A percentile compares a stretch with the other conserved stretches of the same genome.
Conservation (phyloP, 1,284 basidiomycete genomes). For the Termitomyces sp. region DNA sequence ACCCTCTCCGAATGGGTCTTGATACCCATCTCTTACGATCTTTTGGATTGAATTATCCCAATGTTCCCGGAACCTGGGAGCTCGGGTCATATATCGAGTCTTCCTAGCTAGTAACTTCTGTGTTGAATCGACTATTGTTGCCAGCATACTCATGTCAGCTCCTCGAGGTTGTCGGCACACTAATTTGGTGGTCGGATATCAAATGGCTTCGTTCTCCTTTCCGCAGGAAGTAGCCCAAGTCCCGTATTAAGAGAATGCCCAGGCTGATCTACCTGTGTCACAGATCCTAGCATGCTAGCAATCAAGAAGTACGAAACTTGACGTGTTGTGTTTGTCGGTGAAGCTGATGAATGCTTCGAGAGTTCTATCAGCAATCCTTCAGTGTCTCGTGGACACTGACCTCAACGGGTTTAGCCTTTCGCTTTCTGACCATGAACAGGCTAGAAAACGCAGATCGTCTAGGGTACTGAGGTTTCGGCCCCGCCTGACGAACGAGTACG, state of each 20-base stretch:
- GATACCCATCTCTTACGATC: background rate
- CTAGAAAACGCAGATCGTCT: background rate
- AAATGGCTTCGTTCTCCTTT: background rate
- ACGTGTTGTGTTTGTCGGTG: background rate
- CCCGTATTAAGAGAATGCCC: background rate
- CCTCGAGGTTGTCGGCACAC: background rate
- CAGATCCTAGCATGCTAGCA: background rate
- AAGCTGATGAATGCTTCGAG: background rate
- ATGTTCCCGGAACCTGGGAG: too few species aligned
- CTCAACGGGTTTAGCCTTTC: background rate
- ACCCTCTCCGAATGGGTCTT: background rate
- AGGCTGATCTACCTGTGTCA: background rate
- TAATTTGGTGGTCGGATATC: background rate
- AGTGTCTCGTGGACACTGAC: background rate
- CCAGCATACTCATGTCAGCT: background rate
- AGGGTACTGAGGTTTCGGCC: background rate
- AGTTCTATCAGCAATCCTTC: background rate
- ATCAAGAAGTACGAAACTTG: background rate
- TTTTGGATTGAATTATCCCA: background rate
- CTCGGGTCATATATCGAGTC: background rate
- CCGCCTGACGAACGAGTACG: background rate
- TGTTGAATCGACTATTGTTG: background rate
- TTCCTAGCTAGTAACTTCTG: too few species aligned
- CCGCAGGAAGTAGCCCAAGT: background rate
- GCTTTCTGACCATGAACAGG: background rate